These are phyloP conservation scores for Plenodomus tracheiphilus DNA, from an alignment of 2,329 filamentous ascomycete species.

Conservation along the genomic window DNA sequence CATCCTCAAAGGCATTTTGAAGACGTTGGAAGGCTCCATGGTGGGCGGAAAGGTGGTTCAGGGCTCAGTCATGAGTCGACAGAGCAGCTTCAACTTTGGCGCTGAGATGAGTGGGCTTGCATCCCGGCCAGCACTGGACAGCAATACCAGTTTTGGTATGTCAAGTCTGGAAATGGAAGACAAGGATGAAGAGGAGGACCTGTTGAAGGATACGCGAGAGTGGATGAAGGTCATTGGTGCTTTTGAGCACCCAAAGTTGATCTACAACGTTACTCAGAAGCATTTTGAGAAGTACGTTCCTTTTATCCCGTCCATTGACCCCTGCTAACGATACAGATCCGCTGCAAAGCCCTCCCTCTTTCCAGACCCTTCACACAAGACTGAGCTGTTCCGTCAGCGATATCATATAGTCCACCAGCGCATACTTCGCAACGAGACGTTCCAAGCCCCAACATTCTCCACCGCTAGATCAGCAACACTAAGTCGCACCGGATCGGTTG, in stretches of 20 bases:
- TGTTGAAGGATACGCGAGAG: conserved; percentile 68
- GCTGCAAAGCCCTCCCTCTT: conserved; percentile 54
- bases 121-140: conserved; percentile 52
- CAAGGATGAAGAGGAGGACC: conserved; percentile 61
- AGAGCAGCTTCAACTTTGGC: conserved; percentile 68
- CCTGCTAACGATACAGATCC: conserved; percentile 36
- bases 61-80: conserved; percentile 60
- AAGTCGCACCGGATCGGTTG: conserved; percentile 61
- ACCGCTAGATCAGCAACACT: conserved; percentile 56
- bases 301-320: fast-evolving
- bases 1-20: conserved; percentile 76
- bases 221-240: conserved; percentile 86
- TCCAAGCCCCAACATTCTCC: conserved; percentile 79
- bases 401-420: conserved; percentile 93
- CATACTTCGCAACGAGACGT: conserved; percentile 87
- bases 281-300: conserved; percentile 75
- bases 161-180: conserved; percentile 56
- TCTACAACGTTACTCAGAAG: conserved; percentile 80
- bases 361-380: conserved; percentile 79
- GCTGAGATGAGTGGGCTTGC: conserved; percentile 29
- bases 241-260: conserved; percentile 79
- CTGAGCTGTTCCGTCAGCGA: conserved; percentile 80
- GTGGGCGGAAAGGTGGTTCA: conserved; percentile 72
- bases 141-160: conserved; percentile 66
- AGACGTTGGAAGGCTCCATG: conserved; percentile 85